Evolutionary conservation across 2,329 filamentous ascomycete genomes (phyloP).

Genomic region (Neonectria neomacrospora): DNA sequence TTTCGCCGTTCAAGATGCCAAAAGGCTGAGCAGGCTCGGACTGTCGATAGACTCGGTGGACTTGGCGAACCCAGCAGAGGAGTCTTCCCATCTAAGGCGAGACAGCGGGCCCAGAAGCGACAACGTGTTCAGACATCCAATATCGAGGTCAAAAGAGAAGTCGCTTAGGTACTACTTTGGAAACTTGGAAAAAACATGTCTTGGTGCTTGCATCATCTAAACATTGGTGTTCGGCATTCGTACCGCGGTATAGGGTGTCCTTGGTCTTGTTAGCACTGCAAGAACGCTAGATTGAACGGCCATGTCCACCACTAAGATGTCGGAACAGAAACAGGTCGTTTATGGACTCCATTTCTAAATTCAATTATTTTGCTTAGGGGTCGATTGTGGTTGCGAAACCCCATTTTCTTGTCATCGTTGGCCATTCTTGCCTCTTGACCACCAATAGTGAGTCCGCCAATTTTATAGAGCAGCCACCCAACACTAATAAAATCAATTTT

Average conservation of each 20-base stretch:
- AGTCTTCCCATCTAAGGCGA: too few relatives aligned
- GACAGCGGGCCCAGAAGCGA: neutral
- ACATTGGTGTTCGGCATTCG: neutral
- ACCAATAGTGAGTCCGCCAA: too few relatives aligned
- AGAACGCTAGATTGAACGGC: neutral
- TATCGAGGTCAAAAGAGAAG: neutral
- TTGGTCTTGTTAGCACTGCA: neutral
- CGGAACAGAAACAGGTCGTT: too few relatives aligned
- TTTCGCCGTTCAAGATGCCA: neutral
- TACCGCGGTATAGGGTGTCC: neutral
- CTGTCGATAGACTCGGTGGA: too few relatives aligned
- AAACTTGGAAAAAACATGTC: neutral
- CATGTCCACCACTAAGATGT: too few relatives aligned
- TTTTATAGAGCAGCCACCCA: too few relatives aligned
- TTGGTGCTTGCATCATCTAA: neutral
- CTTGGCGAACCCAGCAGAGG: too few relatives aligned
- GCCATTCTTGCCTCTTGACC: too few relatives aligned
- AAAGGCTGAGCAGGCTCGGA: neutral
- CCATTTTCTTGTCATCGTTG: neutral
- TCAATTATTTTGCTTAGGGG: too few relatives aligned
- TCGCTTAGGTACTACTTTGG: neutral
- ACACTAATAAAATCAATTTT: neutral
- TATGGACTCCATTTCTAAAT: too few relatives aligned
- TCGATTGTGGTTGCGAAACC: neutral
- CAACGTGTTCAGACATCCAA: too few relatives aligned